Conservation (phyloP, 2,329 filamentous ascomycete species). For the Colletotrichum cuscutae region DNA sequence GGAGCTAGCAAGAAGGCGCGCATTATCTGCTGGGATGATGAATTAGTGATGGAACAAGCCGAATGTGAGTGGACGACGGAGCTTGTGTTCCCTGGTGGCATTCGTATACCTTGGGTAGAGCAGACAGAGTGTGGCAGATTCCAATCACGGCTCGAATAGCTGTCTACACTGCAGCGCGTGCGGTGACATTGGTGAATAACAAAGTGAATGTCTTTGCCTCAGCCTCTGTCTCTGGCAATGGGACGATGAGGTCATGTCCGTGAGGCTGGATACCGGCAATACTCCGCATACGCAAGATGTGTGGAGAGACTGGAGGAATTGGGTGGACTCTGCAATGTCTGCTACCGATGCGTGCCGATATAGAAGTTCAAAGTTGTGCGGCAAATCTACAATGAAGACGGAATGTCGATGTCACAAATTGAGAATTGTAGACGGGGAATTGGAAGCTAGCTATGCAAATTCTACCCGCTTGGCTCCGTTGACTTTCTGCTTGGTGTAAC, state of each 20-base stretch:
- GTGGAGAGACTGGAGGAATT: background rate
- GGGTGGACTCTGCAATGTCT: background rate
- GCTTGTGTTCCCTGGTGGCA: background rate
- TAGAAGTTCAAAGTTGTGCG: background rate
- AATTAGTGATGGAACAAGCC: background rate
- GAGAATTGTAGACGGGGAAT: background rate
- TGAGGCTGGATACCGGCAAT: background rate
- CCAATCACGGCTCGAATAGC: too few species aligned
- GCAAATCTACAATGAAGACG: background rate
- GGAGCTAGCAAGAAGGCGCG: too few species aligned
- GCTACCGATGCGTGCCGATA: background rate
- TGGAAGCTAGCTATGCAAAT: background rate
- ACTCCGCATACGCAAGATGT: background rate
- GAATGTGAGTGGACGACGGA: background rate
- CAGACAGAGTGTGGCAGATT: too few species aligned
- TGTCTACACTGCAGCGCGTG: background rate
- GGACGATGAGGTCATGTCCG: background rate
- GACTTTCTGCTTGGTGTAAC: background rate
- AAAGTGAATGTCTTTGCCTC: background rate
- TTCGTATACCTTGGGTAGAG: too few species aligned
- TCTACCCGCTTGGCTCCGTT: background rate
- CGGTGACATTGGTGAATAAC: background rate
- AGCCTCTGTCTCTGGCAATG: background rate
- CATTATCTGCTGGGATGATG: background rate
- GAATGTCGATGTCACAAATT: background rate